phyloP scores from a whole-genome alignment of 148 eudicot genomes.

The Silene uniflora region DNA sequence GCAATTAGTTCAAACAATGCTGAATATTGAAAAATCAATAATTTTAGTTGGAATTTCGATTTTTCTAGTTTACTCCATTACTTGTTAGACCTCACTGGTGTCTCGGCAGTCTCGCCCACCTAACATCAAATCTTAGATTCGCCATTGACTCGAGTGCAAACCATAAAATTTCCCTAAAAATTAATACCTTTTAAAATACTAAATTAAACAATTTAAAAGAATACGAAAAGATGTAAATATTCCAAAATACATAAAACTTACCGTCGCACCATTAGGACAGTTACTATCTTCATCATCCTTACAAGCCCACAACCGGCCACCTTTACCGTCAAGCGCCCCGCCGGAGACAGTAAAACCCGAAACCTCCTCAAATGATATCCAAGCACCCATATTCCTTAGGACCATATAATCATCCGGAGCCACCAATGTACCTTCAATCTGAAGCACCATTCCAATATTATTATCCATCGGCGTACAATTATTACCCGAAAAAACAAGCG shows the following conservation, averaged over 20 bases:
- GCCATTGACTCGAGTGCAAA: too few relatives aligned
- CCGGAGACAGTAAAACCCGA: slow-evolving; percentile 35
- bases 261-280: slow-evolving; percentile 48
- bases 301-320: slow-evolving; percentile 45
- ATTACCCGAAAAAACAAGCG: slow-evolving; percentile 28
- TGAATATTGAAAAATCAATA: too few relatives aligned
- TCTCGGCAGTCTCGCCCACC: too few relatives aligned
- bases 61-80: too few relatives aligned
- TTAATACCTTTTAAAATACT: too few relatives aligned
- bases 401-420: slow-evolving; percentile 34
- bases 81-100: too few relatives aligned
- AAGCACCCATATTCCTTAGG: slow-evolving; percentile 10
- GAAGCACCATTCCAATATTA: slow-evolving; percentile 21
- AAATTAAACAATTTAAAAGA: too few relatives aligned
- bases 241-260: slow-evolving; percentile 11
- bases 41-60: too few relatives aligned
- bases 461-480: slow-evolving; percentile 26
- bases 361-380: slow-evolving; percentile 39
- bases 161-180: too few relatives aligned
- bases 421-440: slow-evolving; percentile 37
- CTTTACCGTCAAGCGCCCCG: slow-evolving; percentile 41
- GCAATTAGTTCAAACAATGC: too few relatives aligned
- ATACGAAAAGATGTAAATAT: too few relatives aligned
- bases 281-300: slow-evolving; percentile 14
- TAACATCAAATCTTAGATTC: too few relatives aligned